Conservation (phyloP, 2,329 filamentous ascomycete species). For the Fusarium devonianum region DNA sequence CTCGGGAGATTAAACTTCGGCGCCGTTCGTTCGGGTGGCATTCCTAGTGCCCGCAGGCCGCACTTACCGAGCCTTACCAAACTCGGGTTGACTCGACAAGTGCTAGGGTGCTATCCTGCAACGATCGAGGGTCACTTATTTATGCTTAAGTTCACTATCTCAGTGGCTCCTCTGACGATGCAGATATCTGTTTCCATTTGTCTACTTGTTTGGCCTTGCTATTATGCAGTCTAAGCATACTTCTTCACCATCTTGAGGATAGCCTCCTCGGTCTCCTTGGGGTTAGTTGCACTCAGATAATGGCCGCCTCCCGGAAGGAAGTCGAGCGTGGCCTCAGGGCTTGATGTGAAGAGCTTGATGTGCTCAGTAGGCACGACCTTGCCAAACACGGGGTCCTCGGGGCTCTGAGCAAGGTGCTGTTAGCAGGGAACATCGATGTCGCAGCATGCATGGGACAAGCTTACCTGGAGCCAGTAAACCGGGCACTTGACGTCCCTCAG, state of each 20-base stretch:
- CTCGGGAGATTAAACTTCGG: neutral
- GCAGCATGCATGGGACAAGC: too few species aligned
- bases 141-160: too few species aligned
- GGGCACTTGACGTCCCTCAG: constrained; percentile 58
- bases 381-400: constrained; percentile 54
- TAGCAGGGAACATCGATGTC: too few species aligned
- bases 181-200: too few species aligned
- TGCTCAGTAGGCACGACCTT: constrained; percentile 53
- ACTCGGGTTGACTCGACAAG: too few species aligned
- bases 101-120: too few species aligned
- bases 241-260: constrained; percentile 53
- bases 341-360: constrained; percentile 58
- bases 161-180: too few species aligned
- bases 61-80: too few species aligned
- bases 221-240: constrained; percentile 51
- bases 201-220: too few species aligned
- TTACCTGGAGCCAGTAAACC: constrained; percentile 60
- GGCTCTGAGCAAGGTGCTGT: constrained; percentile 51
- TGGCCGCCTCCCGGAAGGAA: constrained; percentile 56
- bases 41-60: constrained; percentile 1
- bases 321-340: constrained; percentile 53
- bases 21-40: neutral
- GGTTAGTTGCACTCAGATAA: constrained; percentile 58
- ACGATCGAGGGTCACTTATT: too few species aligned
- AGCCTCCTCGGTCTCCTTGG: constrained; percentile 53